These are phyloP conservation scores for Mortierella antarctica DNA, from an alignment of 192 early-diverging fungal genomes.

Conservation along the genomic window DNA sequence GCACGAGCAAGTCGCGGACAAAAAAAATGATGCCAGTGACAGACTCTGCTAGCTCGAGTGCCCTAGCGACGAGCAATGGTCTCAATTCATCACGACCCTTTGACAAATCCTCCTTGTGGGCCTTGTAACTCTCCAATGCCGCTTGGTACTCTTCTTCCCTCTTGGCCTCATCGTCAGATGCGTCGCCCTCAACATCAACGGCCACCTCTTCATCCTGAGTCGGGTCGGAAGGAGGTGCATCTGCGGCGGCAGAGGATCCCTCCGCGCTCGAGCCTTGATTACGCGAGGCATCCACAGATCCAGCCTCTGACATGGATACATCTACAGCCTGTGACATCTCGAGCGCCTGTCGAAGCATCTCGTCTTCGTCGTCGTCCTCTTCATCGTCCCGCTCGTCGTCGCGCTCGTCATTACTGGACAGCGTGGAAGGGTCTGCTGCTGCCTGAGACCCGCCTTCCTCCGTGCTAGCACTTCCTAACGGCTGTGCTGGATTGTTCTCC, in stretches of 20 bases:
- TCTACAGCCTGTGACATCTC: conserved; percentile 45
- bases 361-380: conserved; percentile 39
- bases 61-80: conserved; percentile 27
- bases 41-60: conserved; percentile 60
- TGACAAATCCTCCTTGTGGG: conserved; percentile 47
- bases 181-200: not conserved
- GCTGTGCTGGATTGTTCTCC: conserved; percentile 2
- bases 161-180: conserved; percentile 25
- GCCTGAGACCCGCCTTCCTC: conserved; percentile 25
- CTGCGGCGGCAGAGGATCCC: conserved; percentile 14
- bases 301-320: conserved; percentile 11
- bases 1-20: conserved; percentile 71
- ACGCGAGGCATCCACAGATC: conserved; percentile 44
- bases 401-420: conserved; percentile 24
- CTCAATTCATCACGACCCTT: conserved; percentile 60
- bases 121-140: conserved; percentile 35
- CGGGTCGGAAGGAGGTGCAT: not conserved
- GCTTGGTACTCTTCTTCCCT: conserved; percentile 64
- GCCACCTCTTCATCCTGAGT: not conserved
- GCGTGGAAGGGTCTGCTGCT: too few species aligned
- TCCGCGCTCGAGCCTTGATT: conserved; percentile 48
- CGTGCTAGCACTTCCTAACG: conserved; percentile 11
- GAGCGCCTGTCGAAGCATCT: conserved; percentile 50
- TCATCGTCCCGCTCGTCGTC: conserved; percentile 41
- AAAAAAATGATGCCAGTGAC: conserved; percentile 73